phyloP scores from a whole-genome alignment of 305 asterid genomes.

The Salvia sclarea region DNA sequence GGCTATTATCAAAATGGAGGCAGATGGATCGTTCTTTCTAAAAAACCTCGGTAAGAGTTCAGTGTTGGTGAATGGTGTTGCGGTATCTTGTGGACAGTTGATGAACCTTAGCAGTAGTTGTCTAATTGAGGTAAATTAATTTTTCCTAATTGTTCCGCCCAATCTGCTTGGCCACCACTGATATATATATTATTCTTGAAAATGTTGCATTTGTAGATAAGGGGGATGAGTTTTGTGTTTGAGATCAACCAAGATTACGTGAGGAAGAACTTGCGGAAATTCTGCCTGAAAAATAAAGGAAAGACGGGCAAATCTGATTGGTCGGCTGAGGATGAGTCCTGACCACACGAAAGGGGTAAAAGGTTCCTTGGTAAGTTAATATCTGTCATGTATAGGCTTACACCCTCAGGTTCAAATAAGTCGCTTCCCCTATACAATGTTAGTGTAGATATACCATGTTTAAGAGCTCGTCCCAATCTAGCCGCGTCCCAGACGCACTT shows the following conservation, averaged over 20 bases:
- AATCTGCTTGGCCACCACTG: not conserved
- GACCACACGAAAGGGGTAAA: slow-evolving; percentile 27
- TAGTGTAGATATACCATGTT: slow-evolving; percentile 36
- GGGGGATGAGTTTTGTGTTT: slow-evolving; percentile 76
- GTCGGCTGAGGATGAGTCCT: slow-evolving; percentile 41
- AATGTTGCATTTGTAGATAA: slow-evolving; percentile 49
- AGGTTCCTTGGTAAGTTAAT: slow-evolving; percentile 34
- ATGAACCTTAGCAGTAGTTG: slow-evolving; percentile 67
- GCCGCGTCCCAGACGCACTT: slow-evolving; percentile 12
- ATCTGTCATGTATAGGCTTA: slow-evolving; percentile 28
- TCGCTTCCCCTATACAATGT: slow-evolving; percentile 18
- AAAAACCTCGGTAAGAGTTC: slow-evolving; percentile 85
- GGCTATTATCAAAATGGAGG: slow-evolving; percentile 94
- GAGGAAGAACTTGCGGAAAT: slow-evolving; percentile 47
- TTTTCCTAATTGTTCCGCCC: not conserved
- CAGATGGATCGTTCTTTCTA: slow-evolving; percentile 74
- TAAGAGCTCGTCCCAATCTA: slow-evolving; percentile 21
- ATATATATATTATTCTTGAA: slow-evolving; percentile 21
- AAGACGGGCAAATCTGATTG: slow-evolving; percentile 44
- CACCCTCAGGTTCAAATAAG: slow-evolving; percentile 24
- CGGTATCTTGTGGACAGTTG: slow-evolving; percentile 66
- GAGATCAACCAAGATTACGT: slow-evolving; percentile 65
- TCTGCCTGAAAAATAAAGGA: slow-evolving; percentile 40
- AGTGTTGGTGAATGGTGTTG: slow-evolving; percentile 71
- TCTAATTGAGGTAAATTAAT: slow-evolving; percentile 71